Percentiles rank a stretch among this genome's conserved stretches.
phyloP scores from a whole-genome alignment of 371 early-diverging fungal species.

The Gilbertella persicaria region DNA sequence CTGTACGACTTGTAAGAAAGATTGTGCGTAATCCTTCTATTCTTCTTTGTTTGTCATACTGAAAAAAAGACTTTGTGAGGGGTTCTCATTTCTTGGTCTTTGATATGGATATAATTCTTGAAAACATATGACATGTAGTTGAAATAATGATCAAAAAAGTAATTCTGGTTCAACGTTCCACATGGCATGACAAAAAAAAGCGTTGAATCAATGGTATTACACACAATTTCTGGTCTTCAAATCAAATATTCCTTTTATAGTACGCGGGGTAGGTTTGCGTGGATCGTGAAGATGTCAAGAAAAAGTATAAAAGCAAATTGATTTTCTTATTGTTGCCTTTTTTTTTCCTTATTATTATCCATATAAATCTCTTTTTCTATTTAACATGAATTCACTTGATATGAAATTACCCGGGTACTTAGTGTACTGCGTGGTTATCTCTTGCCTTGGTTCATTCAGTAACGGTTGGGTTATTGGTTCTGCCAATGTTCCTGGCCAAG shows the following conservation, averaged over 20 bases:
- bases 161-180: not conserved
- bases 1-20: too few species aligned
- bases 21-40: too few species aligned
- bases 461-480: conserved; percentile 55
- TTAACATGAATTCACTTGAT: conserved; percentile 38
- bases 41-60: too few species aligned
- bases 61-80: too few species aligned
- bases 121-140: not conserved
- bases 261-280: not conserved
- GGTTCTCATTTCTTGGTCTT: not conserved
- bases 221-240: not conserved
- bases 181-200: not conserved
- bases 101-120: too few species aligned
- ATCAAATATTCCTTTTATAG: not conserved
- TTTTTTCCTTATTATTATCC: not conserved
- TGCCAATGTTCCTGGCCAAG: conserved; percentile 46
- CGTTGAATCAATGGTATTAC: not conserved
- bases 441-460: conserved; percentile 43
- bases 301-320: not conserved
- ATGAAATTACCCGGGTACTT: conserved; percentile 36
- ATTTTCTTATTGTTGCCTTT: not conserved
- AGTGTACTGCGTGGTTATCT: conserved; percentile 43
- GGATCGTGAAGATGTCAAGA: not conserved
- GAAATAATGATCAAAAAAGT: not conserved
- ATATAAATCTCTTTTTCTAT: not conserved